Evolutionary conservation across 805 yeast species (phyloP), one percentile per base, ranked within the genome.

Genomic region (Zygoascus ofunaensis): DNA sequence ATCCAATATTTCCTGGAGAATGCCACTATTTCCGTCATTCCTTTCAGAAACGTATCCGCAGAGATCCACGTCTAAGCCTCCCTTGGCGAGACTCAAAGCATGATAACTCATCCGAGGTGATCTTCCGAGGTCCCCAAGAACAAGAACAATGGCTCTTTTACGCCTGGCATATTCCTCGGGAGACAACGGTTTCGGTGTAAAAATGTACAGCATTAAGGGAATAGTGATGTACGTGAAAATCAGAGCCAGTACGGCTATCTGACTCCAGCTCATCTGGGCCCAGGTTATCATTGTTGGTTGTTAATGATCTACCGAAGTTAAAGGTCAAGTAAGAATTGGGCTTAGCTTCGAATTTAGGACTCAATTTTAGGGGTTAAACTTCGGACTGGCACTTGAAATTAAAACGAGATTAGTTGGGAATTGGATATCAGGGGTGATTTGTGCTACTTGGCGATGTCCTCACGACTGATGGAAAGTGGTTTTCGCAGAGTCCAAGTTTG

Each of bases 81-180:
- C 56, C 26, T 70, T 61, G n/a, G 82, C 73, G 54, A 92, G 79
- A 44, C 90, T 81, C 46, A 71, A 65, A 0, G 94, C 95, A 60
- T 92, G 98, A 63, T 90, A 84, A 53, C 81, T 74, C 83, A 90
- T 92, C 48, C 98, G 71, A 4, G 98, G 98, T 0, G 97, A 89
- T 58, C 87, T 94, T 12, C 95, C 96, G 43, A 92, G 59, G 58
- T 90, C 97, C 1, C 98, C 98, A 17, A 92, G 66, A 2, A 92
- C 98, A 50, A 86, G 73, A 17, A 92, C 77, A 7, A 83, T 72
- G 4, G 86, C 79, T 42, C 86, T 74, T 49, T 71, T 76, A 47
- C 69, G 49, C 32, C 54, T 52, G 4, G 43, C 24, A 34, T 54
- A 43, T 15, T 49, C 55, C 7, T 47, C 55, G 19, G 26, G 44